These are phyloP conservation scores for Asterophora parasitica DNA, from an alignment of 768 basidiomycete species.

Conservation along the genomic window DNA sequence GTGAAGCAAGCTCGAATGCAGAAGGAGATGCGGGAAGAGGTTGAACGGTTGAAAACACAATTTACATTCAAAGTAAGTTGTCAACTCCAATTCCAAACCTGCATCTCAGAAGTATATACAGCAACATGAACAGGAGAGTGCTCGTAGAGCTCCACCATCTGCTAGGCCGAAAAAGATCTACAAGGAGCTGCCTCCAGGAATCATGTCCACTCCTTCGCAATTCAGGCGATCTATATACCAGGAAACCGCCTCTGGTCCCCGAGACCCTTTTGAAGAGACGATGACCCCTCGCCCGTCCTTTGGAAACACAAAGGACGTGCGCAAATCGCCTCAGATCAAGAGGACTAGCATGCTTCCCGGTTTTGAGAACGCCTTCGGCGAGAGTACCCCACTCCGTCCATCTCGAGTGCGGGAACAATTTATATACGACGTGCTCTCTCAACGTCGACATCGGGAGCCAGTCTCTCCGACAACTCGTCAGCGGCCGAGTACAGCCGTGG, in stretches of 20 bases:
- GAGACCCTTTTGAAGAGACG: constrained; percentile 27
- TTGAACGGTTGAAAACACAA: constrained; percentile 66
- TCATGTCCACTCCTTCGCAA: constrained; percentile 35
- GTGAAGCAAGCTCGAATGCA: constrained; percentile 49
- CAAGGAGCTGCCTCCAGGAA: constrained; percentile 35
- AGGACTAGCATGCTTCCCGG: constrained; percentile 39
- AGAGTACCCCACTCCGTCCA: constrained; percentile 32
- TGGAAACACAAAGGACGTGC: constrained; percentile 19
- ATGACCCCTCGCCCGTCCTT: constrained; percentile 25
- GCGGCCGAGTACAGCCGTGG: not conserved
- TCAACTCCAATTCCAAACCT: not conserved
- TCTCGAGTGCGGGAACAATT: constrained; percentile 22
- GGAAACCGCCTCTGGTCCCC: constrained; percentile 19
- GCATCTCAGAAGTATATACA: constrained; percentile 20
- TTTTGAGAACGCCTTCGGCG: constrained; percentile 50
- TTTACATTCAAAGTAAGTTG: constrained; percentile 57
- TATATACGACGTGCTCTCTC: not conserved
- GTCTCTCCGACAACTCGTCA: not conserved
- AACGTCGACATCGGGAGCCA: constrained; percentile 7
- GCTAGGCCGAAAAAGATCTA: constrained; percentile 36
- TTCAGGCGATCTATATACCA: constrained; percentile 31
- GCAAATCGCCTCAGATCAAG: constrained; percentile 28
- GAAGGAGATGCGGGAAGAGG: constrained; percentile 60
- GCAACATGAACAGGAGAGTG: constrained; percentile 67
- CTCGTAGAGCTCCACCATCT: constrained; percentile 44